A percentile compares a stretch with the other conserved stretches of the same genome.
These are phyloP conservation scores for Stygiomarasmius scandens DNA, from an alignment of 1,284 basidiomycete species.

Conservation along the genomic window DNA sequence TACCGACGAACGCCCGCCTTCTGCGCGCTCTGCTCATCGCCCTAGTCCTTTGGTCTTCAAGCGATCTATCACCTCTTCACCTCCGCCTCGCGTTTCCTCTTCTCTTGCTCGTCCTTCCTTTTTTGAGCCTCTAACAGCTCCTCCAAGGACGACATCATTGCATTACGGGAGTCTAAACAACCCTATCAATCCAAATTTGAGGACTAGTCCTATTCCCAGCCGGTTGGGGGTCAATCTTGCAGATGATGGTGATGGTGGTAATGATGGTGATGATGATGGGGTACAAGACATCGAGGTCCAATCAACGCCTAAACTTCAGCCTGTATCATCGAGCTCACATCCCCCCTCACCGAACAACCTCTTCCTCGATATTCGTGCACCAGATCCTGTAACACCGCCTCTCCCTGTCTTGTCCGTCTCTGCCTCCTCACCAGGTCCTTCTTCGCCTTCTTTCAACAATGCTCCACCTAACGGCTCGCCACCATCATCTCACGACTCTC, in stretches of 20 bases:
- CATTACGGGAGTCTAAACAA: conserved; percentile 17
- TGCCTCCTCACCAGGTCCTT: conserved; percentile 16
- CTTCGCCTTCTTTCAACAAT: conserved; percentile 25
- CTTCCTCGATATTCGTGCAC: conserved; percentile 34
- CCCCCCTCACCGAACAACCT: conserved; percentile 2
- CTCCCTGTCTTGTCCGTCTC: conserved; percentile 24
- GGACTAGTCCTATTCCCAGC: neutral
- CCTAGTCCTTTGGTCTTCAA: neutral
- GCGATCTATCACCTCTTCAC: conserved; percentile 43
- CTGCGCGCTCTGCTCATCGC: neutral
- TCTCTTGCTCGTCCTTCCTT: conserved; percentile 32
- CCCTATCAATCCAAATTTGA: neutral
- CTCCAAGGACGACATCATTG: conserved; percentile 50
- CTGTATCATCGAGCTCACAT: too few species aligned
- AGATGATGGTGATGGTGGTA: too few species aligned
- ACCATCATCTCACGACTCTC: too few species aligned
- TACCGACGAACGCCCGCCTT: conserved; percentile 12
- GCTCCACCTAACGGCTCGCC: too few species aligned
- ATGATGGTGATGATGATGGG: too few species aligned
- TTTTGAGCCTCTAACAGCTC: conserved; percentile 46
- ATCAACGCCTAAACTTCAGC: too few species aligned
- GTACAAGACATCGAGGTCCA: too few species aligned
- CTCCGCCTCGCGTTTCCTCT: conserved; percentile 50
- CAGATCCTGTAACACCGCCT: conserved; percentile 45
- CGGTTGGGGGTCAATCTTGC: neutral